phyloP scores from a whole-genome alignment of 2,329 filamentous ascomycete genomes.

The Talaromyces piceae region DNA sequence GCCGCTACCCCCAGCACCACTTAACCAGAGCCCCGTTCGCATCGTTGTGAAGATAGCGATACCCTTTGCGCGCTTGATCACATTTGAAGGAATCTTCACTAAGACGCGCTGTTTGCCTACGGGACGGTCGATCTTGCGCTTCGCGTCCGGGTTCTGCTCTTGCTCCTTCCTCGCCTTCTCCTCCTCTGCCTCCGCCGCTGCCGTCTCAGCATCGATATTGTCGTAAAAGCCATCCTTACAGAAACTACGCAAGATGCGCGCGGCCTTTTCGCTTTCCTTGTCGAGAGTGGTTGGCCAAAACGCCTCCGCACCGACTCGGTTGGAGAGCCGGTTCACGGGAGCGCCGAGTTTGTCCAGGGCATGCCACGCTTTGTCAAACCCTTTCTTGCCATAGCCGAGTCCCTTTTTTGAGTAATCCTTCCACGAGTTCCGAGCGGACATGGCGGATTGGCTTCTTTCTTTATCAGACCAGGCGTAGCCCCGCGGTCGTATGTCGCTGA shows the following conservation, averaged over 20 bases:
- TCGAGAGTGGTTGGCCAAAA: constrained; percentile 84
- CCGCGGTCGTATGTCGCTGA: constrained; percentile 2
- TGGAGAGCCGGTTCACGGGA: constrained; percentile 72
- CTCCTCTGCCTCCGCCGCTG: constrained; percentile 48
- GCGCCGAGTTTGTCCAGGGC: constrained; percentile 61
- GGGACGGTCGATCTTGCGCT: constrained; percentile 45
- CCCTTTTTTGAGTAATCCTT: constrained; percentile 38
- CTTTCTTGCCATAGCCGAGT: constrained; percentile 44
- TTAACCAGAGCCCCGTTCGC: constrained; percentile 86
- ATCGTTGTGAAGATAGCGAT: constrained; percentile 93
- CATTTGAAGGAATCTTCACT: constrained; percentile 78
- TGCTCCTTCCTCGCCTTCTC: constrained; percentile 16
- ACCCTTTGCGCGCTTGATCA: constrained; percentile 82
- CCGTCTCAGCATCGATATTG: constrained; percentile 23
- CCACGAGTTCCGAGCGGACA: constrained; percentile 47
- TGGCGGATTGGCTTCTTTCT: constrained; percentile 14
- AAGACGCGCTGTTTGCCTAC: constrained; percentile 57
- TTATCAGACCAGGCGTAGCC: too few relatives aligned
- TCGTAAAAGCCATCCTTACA: constrained; percentile 69
- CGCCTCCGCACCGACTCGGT: constrained; percentile 72
- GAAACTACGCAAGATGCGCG: constrained; percentile 81
- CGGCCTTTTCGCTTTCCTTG: constrained; percentile 85
- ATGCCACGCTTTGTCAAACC: constrained; percentile 67
- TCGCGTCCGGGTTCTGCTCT: constrained; percentile 16
- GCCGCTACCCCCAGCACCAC: constrained; percentile 82